Evolutionary conservation across 1,284 basidiomycete genomes (phyloP).

Genomic region (Cryptococcus hybrid): DNA sequence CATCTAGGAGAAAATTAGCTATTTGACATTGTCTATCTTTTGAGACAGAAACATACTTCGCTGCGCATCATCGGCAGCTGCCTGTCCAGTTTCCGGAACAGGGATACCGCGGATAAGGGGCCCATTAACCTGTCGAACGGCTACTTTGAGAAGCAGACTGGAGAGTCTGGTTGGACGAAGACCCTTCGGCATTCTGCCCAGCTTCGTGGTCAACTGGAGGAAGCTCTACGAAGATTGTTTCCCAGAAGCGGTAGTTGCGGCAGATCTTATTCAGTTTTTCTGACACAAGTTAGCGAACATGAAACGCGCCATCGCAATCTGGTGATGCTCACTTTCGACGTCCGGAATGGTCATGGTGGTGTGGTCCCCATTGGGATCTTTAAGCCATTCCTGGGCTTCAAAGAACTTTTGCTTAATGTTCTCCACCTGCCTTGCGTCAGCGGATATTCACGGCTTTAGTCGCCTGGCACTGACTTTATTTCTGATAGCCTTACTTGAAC

Average conservation of each 20-base stretch:
- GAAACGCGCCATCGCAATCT: background rate
- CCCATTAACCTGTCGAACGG: background rate
- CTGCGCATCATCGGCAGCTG: background rate
- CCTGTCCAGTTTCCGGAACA: background rate
- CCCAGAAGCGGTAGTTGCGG: constrained; percentile 4
- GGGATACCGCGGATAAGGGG: background rate
- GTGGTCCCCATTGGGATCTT: background rate
- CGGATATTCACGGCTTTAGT: background rate
- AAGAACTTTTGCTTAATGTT: constrained; percentile 3
- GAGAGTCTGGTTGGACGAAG: constrained; percentile 1
- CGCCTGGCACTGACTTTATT: background rate
- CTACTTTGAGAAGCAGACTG: background rate
- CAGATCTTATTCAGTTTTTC: constrained; percentile 3
- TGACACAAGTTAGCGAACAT: background rate
- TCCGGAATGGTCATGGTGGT: background rate
- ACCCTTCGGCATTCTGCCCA: background rate
- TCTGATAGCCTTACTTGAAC: constrained; percentile 1
- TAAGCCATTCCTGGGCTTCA: constrained; percentile 3
- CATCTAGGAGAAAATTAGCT: background rate
- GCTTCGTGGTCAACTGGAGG: background rate
- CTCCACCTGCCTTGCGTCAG: background rate
- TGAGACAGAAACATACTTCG: background rate
- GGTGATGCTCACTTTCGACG: background rate
- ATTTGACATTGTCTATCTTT: too few species aligned
- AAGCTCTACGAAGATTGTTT: constrained; percentile 3